Evolutionary conservation across 495 filamentous ascomycete species (phyloP), one percentile per base, ranked within the genome.

Genomic region (Xylaria acuta): DNA sequence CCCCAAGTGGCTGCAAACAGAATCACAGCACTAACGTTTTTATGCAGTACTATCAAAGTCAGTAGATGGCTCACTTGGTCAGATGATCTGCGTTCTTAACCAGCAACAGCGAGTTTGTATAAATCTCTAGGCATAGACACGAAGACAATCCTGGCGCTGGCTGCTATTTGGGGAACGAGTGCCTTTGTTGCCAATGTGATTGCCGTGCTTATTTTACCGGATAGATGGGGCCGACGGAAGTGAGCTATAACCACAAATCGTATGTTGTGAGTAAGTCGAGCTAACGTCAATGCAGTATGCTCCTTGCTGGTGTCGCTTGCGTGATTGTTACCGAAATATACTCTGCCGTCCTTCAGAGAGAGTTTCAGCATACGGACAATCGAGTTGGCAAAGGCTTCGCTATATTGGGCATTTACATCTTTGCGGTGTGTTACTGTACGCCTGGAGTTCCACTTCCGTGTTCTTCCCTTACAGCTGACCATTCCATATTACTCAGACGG

Each of bases 221-320:
- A 90, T 74, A 85, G 87, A 77, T 90, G 87, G 87, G 88, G 88
- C 63, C 86, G 88, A 63, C 84, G 88, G 64, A 89, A 89, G 64
- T 66, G 12, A 51, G 84, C 86, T 75, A n/a, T 9, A n/a, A 41
- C 54, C 51, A 16, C 4, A 22, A 60, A 59, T 20, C 22, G 1
- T 43, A 43, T 22, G 38, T 27, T 6, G 60, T 14, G 14, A 25
- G 11, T 40, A 27, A 12, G 9, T 41, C 38, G 60, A 34, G 25
- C 41, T 66, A 51, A 66, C 18, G 9, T 34, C 43, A 12, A 53
- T 36, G 2, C 8, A 66, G 64, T 51, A 89, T 90, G 87, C 76
- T 90, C 4, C 77, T 89, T 38, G 66, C 86, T 27, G 88, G 88
- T 43, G 71, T 88, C 7, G 72, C 74, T 5, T 85, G 85, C 0